phyloP scores from a whole-genome alignment of 31 red algal genomes.

The Bonnemaisonia californica region DNA sequence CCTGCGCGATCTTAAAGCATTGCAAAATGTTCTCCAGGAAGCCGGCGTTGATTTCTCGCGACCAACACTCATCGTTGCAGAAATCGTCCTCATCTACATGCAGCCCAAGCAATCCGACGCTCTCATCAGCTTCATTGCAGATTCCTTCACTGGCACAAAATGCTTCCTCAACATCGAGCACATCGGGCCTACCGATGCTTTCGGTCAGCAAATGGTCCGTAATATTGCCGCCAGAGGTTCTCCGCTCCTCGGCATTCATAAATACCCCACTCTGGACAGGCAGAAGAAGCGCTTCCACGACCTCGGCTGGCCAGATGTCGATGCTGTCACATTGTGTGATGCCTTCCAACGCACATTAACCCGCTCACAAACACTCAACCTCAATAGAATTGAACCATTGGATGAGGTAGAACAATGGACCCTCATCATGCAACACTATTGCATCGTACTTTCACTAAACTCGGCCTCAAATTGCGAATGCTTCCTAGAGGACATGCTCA shows the following conservation, averaged over 20 bases:
- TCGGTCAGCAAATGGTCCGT: slow-evolving; percentile 77
- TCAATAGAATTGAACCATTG: slow-evolving; percentile 70
- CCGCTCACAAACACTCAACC: not conserved
- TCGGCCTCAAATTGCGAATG: not conserved
- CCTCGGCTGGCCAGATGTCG: slow-evolving; percentile 43
- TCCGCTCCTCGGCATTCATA: slow-evolving; percentile 59
- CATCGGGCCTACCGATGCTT: slow-evolving; percentile 56
- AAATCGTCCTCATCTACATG: slow-evolving; percentile 90
- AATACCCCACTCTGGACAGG: slow-evolving; percentile 36
- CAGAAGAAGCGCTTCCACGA: slow-evolving; percentile 66
- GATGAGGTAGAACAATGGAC: slow-evolving; percentile 90
- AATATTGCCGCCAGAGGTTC: slow-evolving; percentile 78
- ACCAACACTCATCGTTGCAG: slow-evolving; percentile 75
- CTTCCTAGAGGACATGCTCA: not conserved
- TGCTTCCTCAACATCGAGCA: slow-evolving; percentile 65
- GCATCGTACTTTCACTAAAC: slow-evolving; percentile 37
- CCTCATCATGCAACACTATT: slow-evolving; percentile 89
- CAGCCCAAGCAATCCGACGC: slow-evolving; percentile 50
- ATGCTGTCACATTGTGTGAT: slow-evolving; percentile 39
- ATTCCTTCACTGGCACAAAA: slow-evolving; percentile 24
- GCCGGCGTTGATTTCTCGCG: slow-evolving; percentile 1
- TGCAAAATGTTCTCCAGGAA: slow-evolving; percentile 2
- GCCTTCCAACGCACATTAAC: slow-evolving; percentile 19
- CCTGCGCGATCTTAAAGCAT: slow-evolving; percentile 37
- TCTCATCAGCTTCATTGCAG: slow-evolving; percentile 42